Evolutionary conservation across 2,329 filamentous ascomycete species (phyloP).

Genomic region (Cytospora piceae): DNA sequence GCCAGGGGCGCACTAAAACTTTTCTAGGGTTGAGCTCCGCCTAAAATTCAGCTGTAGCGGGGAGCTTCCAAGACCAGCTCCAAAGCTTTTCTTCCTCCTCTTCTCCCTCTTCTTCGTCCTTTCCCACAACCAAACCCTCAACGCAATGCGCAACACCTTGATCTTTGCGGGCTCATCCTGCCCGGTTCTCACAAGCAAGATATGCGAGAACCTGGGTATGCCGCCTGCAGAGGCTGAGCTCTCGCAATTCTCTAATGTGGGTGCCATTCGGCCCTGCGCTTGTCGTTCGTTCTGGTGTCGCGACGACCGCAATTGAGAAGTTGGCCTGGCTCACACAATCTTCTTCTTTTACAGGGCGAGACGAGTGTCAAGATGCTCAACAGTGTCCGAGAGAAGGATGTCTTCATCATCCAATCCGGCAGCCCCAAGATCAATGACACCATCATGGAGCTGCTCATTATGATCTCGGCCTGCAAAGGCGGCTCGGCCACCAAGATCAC

Average conservation of each 20-base stretch:
- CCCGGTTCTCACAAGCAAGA: constrained; percentile 65
- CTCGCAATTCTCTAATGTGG: constrained; percentile 70
- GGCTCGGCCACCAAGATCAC: constrained; percentile 96
- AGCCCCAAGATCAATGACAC: constrained; percentile 97
- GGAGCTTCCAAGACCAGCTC: neutral
- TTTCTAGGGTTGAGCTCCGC: constrained; percentile 20
- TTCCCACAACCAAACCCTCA: constrained; percentile 7
- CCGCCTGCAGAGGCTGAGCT: constrained; percentile 66
- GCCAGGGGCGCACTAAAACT: constrained; percentile 18
- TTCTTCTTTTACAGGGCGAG: constrained; percentile 57
- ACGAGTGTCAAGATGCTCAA: constrained; percentile 71
- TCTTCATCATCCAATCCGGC: constrained; percentile 97
- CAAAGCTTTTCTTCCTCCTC: constrained; percentile 13
- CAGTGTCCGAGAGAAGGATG: constrained; percentile 93
- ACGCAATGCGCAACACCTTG: constrained; percentile 65
- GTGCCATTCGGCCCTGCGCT: constrained; percentile 26
- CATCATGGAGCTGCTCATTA: constrained; percentile 98
- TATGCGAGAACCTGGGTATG: constrained; percentile 72
- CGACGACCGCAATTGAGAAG: constrained; percentile 11
- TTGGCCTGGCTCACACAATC: constrained; percentile 31
- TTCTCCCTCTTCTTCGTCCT: constrained; percentile 31
- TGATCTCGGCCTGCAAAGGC: constrained; percentile 98
- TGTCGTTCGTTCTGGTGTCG: constrained; percentile 31
- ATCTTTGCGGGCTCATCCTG: constrained; percentile 71
- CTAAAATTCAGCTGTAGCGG: constrained; percentile 15